These are phyloP conservation scores for Alloteropsis angusta DNA, from an alignment of 202 grass and related monocot species.

Conservation along the genomic window DNA sequence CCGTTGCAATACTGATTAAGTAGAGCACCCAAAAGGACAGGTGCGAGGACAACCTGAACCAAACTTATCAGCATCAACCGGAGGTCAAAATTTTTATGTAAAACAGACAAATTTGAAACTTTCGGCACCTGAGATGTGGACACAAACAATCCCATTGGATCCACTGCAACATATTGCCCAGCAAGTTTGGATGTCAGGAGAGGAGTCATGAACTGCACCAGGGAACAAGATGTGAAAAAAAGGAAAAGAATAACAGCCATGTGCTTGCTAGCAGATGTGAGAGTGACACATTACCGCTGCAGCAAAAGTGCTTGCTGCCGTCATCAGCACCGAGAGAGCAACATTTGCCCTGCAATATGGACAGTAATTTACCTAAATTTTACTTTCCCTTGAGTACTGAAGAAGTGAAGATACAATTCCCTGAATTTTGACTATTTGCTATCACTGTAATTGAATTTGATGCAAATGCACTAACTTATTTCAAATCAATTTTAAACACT, in stretches of 20 bases:
- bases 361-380: neutral
- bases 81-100: neutral
- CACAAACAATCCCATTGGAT: constrained; percentile 74
- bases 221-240: neutral
- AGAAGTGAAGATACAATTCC: neutral
- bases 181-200: constrained; percentile 83
- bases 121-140: constrained; percentile 70
- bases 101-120: neutral
- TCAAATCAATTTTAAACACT: neutral
- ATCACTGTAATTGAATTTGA: neutral
- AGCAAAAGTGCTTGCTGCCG: constrained; percentile 76
- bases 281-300: constrained; percentile 49
- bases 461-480: neutral
- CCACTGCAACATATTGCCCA: constrained; percentile 82
- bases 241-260: neutral
- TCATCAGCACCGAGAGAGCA: constrained; percentile 91
- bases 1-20: constrained; percentile 80
- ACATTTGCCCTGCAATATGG: constrained; percentile 68
- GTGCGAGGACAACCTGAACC: constrained; percentile 83
- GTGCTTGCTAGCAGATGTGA: neutral
- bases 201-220: constrained; percentile 79
- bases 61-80: constrained; percentile 9
- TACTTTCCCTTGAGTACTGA: neutral
- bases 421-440: neutral
- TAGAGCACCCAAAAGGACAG: constrained; percentile 68